Conservation (phyloP, 768 basidiomycete genomes). For the Tephrocybe rancida region DNA sequence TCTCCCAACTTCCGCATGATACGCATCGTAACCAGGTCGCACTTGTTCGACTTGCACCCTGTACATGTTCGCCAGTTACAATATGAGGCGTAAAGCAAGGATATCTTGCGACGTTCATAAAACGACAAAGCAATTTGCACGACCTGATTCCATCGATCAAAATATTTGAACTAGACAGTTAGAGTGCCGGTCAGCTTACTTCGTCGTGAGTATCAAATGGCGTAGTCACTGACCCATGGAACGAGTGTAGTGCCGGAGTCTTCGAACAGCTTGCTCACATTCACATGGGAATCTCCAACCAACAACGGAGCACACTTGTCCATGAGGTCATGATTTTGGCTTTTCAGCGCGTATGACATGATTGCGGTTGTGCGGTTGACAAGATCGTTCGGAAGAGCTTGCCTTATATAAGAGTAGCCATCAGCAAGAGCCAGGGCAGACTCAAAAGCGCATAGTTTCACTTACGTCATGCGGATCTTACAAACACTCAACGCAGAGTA, state of each 20-base stretch:
- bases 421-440: no score
- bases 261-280: background rate
- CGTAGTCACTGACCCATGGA: background rate
- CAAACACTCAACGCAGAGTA: no score
- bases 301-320: background rate
- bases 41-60: no score
- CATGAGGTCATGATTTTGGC: background rate
- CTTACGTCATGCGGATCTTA: no score
- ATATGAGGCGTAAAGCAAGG: no score
- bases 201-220: background rate
- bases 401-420: background rate
- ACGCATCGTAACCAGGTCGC: no score
- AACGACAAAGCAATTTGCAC: background rate
- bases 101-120: background rate
- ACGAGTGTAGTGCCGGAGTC: background rate
- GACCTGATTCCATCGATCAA: background rate
- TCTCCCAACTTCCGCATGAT: no score
- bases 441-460: background rate
- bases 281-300: background rate
- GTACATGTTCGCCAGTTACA: no score
- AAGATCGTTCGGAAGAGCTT: background rate
- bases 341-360: constrained; percentile 1
- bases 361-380: background rate
- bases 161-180: background rate
- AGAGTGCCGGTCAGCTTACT: background rate